Percentiles rank a stretch among this genome's conserved stretches.
Conservation (phyloP, 805 yeast species). For the Millerozyma acaciae region DNA sequence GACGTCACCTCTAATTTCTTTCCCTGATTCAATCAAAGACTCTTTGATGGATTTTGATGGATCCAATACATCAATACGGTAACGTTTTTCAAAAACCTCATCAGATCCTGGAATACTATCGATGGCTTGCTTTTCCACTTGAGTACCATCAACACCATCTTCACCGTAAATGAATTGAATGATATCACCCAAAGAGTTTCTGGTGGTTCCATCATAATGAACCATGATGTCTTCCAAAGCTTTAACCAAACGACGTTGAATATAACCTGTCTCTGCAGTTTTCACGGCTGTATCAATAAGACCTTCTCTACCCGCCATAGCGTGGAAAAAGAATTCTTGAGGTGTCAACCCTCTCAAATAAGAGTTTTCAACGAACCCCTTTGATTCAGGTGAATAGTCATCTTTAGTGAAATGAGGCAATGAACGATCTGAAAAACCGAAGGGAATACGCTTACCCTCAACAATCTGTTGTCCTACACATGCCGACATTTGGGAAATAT, state of each 20-base stretch:
- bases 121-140: constrained; percentile 92
- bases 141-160: constrained; percentile 98
- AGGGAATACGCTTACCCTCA: constrained; percentile 98
- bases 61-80: constrained; percentile 82
- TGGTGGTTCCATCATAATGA: constrained; percentile 96
- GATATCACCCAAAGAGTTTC: constrained; percentile 95
- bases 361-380: constrained; percentile 95
- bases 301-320: constrained; percentile 99
- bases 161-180: constrained; percentile 97
- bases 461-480: constrained; percentile 99
- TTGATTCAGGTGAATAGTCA: constrained; percentile 97
- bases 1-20: constrained; percentile 86
- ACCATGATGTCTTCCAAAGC: constrained; percentile 97
- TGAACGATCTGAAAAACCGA: constrained; percentile 94
- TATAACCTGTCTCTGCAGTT: constrained; percentile 98
- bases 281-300: constrained; percentile 98
- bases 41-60: constrained; percentile 59
- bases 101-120: constrained; percentile 95
- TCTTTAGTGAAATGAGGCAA: constrained; percentile 98
- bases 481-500: constrained; percentile 98
- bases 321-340: constrained; percentile 96
- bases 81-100: constrained; percentile 74
- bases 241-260: constrained; percentile 95
- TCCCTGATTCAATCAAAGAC: constrained; percentile 78
- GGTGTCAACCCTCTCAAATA: constrained; percentile 93